These are phyloP conservation scores for Boletus barrowsii DNA, from an alignment of 768 basidiomycete species.

Conservation along the genomic window DNA sequence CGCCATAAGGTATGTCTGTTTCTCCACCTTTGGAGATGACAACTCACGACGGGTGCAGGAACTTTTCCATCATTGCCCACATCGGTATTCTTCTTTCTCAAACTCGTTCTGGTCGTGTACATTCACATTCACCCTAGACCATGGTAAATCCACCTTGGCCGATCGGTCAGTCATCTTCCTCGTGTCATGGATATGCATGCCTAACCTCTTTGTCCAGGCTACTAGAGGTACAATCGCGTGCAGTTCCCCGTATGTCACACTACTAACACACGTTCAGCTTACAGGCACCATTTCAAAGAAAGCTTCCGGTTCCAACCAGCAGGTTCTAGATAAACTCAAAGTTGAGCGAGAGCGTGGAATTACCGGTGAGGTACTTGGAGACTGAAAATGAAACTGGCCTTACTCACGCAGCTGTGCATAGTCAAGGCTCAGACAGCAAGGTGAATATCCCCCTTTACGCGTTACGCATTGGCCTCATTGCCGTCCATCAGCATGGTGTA, in stretches of 20 bases:
- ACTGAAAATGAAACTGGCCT: background rate
- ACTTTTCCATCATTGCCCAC: slow-evolving; percentile 96
- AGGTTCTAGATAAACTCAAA: slow-evolving; percentile 90
- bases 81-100: slow-evolving; percentile 53
- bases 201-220: slow-evolving; percentile 42
- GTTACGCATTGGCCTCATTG: slow-evolving; percentile 2
- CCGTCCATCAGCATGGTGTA: slow-evolving; percentile 69
- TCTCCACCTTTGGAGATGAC: background rate
- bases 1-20: slow-evolving; percentile 53
- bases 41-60: slow-evolving; percentile 40
- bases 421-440: slow-evolving; percentile 97
- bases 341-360: slow-evolving; percentile 97
- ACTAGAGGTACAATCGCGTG: slow-evolving; percentile 54
- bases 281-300: slow-evolving; percentile 82
- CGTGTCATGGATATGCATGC: background rate
- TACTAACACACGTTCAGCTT: slow-evolving; percentile 47
- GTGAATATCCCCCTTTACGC: slow-evolving; percentile 33
- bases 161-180: slow-evolving; percentile 56
- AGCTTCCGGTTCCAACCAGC: slow-evolving; percentile 66
- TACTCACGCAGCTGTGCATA: slow-evolving; percentile 24
- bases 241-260: background rate
- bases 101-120: background rate
- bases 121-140: slow-evolving; percentile 49
- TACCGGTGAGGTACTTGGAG: slow-evolving; percentile 54
- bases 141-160: slow-evolving; percentile 93